phyloP scores from a whole-genome alignment of 2,329 filamentous ascomycete genomes.

The Phyllosticta citribraziliensis region DNA sequence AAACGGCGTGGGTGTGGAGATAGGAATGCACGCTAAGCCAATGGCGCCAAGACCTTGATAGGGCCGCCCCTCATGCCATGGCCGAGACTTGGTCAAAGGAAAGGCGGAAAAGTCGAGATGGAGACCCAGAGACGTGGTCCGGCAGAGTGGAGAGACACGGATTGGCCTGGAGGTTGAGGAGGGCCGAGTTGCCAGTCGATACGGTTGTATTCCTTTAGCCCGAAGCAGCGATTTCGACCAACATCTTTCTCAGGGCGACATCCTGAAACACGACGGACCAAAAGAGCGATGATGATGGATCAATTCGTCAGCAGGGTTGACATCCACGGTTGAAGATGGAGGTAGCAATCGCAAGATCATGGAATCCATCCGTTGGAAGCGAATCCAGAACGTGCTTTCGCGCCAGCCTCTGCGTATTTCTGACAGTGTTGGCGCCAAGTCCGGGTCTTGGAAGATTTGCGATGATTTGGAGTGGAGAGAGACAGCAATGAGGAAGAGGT shows the following conservation, averaged over 20 bases:
- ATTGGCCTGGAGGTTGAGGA: not conserved
- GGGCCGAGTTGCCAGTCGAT: not conserved
- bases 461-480: not conserved
- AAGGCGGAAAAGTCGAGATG: not conserved
- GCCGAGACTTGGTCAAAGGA: constrained; percentile 7
- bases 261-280: constrained; percentile 1
- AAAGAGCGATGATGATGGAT: constrained; percentile 6
- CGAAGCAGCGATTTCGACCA: not conserved
- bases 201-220: not conserved
- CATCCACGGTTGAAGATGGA: constrained; percentile 4
- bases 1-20: constrained; percentile 10
- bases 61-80: not conserved
- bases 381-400: not conserved
- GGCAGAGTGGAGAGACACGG: not conserved
- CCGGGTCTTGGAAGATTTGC: not conserved
- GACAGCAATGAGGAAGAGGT: not conserved
- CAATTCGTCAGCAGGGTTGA: not conserved
- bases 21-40: constrained; percentile 7
- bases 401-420: not conserved
- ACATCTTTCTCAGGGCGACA: not conserved
- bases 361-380: not conserved
- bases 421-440: not conserved
- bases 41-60: not conserved
- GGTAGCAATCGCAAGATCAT: not conserved
- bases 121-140: not conserved